Conservation (phyloP, 805 yeast genomes). For the Schizosaccharomyces octosporus region DNA sequence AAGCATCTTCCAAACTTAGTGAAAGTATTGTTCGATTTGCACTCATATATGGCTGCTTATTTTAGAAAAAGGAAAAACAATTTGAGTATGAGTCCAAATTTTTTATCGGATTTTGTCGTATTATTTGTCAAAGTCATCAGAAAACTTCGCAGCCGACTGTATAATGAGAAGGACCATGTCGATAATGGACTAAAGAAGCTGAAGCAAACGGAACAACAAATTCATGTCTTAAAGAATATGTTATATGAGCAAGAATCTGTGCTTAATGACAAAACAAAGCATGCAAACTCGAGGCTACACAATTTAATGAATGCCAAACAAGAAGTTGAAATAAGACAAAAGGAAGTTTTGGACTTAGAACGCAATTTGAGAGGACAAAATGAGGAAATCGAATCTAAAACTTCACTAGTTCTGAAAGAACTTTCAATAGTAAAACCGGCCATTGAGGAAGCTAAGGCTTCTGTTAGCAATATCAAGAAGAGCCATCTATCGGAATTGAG, state of each 20-base stretch:
- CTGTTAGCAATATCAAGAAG: conserved; percentile 81
- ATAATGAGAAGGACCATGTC: conserved; percentile 45
- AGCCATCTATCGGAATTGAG: conserved; percentile 75
- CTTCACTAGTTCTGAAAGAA: conserved; percentile 27
- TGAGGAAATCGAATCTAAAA: conserved; percentile 34
- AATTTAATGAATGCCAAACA: conserved; percentile 65
- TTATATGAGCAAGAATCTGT: conserved; percentile 28
- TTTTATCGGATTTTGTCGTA: conserved; percentile 26
- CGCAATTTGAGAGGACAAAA: conserved; percentile 43
- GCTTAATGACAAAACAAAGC: conserved; percentile 32
- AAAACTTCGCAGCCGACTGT: conserved; percentile 24
- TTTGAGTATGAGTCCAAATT: conserved; percentile 22
- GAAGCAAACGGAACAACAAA: conserved; percentile 52
- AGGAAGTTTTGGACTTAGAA: conserved; percentile 34
- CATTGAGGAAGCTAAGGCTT: conserved; percentile 55
- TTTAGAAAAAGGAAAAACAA: too few relatives aligned
- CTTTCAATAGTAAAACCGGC: conserved; percentile 66
- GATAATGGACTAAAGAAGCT: conserved; percentile 50
- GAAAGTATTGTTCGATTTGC: too few relatives aligned
- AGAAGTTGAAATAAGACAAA: conserved; percentile 76
- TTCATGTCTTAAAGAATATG: conserved; percentile 29
- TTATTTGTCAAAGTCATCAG: conserved; percentile 15
- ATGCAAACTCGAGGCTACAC: conserved; percentile 47
- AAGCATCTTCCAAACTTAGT: too few relatives aligned
- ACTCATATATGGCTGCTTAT: too few relatives aligned